Evolutionary conservation across 805 yeast species (phyloP).

Genomic region (Komagataella ulmi): DNA sequence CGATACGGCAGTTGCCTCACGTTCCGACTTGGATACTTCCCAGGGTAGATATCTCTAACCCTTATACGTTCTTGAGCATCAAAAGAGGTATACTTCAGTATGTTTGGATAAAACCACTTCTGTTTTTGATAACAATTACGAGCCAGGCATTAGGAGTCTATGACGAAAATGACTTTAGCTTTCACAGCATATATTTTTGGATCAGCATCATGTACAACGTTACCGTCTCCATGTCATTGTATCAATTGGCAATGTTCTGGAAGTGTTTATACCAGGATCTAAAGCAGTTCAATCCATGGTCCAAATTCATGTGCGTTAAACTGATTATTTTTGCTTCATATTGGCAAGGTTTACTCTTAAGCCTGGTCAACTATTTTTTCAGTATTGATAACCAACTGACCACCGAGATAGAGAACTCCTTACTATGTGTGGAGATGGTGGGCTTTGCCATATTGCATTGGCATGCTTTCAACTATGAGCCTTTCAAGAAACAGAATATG

Average conservation of each 20-base stretch:
- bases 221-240: conserved; percentile 71
- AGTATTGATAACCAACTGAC: conserved; percentile 19
- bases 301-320: conserved; percentile 87
- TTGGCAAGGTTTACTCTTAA: conserved; percentile 78
- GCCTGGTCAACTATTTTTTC: conserved; percentile 35
- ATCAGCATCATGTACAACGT: conserved; percentile 59
- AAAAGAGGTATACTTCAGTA: conserved; percentile 86
- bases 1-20: conserved; percentile 41
- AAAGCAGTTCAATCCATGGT: conserved; percentile 73
- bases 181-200: conserved; percentile 44
- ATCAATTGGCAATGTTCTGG: conserved; percentile 87
- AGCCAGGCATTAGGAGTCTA: conserved; percentile 35
- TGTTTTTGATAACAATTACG: conserved; percentile 42
- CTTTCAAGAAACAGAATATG: conserved; percentile 44
- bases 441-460: conserved; percentile 85
- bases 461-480: conserved; percentile 68
- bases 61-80: conserved; percentile 58
- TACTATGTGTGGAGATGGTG: conserved; percentile 73
- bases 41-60: conserved; percentile 75
- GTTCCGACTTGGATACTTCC: conserved; percentile 26
- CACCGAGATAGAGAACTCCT: conserved; percentile 56
- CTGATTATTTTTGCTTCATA: conserved; percentile 93
- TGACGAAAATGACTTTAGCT: conserved; percentile 33
- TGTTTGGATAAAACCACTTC: conserved; percentile 85
- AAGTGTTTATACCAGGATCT: conserved; percentile 71